Percentiles rank a stretch among this genome's conserved stretches.
Evolutionary conservation across 2,329 filamentous ascomycete genomes (phyloP).

Genomic region (Cryphonectria naterciae): DNA sequence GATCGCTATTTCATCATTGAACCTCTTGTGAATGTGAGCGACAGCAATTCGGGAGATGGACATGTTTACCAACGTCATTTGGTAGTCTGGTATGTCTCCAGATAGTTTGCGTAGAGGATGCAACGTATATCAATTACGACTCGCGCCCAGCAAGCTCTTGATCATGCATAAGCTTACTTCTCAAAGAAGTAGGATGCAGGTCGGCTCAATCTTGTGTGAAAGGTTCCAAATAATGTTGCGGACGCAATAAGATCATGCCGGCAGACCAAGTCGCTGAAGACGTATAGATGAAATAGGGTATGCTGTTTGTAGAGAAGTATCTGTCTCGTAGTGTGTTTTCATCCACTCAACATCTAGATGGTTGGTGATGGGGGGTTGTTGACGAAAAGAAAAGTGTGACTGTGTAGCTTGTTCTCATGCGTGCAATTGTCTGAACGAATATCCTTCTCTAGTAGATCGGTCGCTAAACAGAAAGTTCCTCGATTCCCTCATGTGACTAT

Average conservation of each 20-base stretch:
- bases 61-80: background rate
- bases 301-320: too few relatives aligned
- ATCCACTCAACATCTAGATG: too few relatives aligned
- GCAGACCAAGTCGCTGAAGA: background rate
- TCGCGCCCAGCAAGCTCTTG: background rate
- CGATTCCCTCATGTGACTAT: too few relatives aligned
- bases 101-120: background rate
- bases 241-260: background rate
- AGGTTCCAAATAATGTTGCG: background rate
- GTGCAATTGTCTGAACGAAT: too few relatives aligned
- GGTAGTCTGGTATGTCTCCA: background rate
- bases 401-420: too few relatives aligned
- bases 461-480: too few relatives aligned
- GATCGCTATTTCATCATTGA: background rate
- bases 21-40: background rate
- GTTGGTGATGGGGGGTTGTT: too few relatives aligned
- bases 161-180: background rate
- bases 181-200: background rate
- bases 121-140: background rate
- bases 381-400: too few relatives aligned
- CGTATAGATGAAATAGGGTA: too few relatives aligned
- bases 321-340: too few relatives aligned
- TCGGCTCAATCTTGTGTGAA: background rate
- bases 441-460: too few relatives aligned
- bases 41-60: too few relatives aligned